phyloP scores from a whole-genome alignment of 106 monocot species.

The Dioscorea dumetorum region DNA sequence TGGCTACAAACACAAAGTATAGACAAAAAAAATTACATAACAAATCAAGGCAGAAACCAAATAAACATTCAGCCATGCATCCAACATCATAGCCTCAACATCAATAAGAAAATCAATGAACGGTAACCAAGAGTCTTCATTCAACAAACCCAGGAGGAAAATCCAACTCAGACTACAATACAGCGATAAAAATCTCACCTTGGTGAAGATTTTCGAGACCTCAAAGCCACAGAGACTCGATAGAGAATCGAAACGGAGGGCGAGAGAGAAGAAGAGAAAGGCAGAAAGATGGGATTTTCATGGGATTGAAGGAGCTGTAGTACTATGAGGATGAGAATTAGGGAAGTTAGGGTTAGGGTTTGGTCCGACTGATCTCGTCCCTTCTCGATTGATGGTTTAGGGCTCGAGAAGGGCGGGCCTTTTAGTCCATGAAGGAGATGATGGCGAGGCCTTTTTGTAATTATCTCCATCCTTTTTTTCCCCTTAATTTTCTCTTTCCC shows the following conservation, averaged over 20 bases:
- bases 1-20: no score
- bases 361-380: neutral
- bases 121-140: neutral
- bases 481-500: neutral
- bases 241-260: neutral
- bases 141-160: neutral
- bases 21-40: no score
- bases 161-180: neutral
- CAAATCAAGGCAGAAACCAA: no score
- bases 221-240: neutral
- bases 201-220: neutral
- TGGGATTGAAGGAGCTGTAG: neutral
- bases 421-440: neutral
- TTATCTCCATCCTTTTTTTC: neutral
- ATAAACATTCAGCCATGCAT: no score
- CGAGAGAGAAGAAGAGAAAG: neutral
- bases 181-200: neutral
- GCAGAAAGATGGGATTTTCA: neutral
- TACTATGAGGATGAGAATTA: neutral
- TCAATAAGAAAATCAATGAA: neutral
- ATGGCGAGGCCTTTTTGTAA: neutral
- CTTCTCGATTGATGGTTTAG: neutral
- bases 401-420: neutral
- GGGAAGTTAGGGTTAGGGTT: slow-evolving; percentile 4
- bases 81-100: neutral